These are phyloP conservation scores for Tylopilus cervinicoccineus DNA, from an alignment of 768 basidiomycete species.

Conservation along the genomic window DNA sequence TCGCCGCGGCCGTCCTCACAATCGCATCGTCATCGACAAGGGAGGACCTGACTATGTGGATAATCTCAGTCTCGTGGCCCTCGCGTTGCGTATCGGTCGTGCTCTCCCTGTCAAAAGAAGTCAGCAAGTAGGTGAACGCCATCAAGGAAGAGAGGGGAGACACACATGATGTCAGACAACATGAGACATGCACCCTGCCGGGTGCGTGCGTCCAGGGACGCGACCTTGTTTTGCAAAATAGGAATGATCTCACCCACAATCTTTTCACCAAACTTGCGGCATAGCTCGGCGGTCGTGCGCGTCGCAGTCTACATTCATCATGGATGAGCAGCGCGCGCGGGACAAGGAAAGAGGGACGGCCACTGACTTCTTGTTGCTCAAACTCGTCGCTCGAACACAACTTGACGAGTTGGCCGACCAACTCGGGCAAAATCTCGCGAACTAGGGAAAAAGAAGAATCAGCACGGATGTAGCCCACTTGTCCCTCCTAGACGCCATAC, in stretches of 20 bases:
- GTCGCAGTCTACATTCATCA: conserved; percentile 57
- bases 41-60: conserved; percentile 75
- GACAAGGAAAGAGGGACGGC: background rate
- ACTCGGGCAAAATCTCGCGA: conserved; percentile 85
- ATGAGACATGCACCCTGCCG: conserved; percentile 84
- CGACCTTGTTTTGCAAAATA: conserved; percentile 65
- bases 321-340: background rate
- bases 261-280: conserved; percentile 93
- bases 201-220: conserved; percentile 59
- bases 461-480: no score
- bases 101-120: conserved; percentile 54
- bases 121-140: background rate
- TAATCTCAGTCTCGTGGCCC: conserved; percentile 85
- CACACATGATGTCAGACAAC: conserved; percentile 86
- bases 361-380: conserved; percentile 89
- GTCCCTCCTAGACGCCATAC: conserved; percentile 35
- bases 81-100: conserved; percentile 81
- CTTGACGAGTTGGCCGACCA: conserved; percentile 72
- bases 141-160: background rate
- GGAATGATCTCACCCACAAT: conserved; percentile 81
- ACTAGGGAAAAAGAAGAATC: conserved; percentile 39
- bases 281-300: conserved; percentile 82
- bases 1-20: conserved; percentile 88
- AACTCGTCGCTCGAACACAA: conserved; percentile 74
- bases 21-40: conserved; percentile 85